These are phyloP conservation scores for Xylaria palmicola DNA, from an alignment of 495 filamentous ascomycete species.

Conservation along the genomic window DNA sequence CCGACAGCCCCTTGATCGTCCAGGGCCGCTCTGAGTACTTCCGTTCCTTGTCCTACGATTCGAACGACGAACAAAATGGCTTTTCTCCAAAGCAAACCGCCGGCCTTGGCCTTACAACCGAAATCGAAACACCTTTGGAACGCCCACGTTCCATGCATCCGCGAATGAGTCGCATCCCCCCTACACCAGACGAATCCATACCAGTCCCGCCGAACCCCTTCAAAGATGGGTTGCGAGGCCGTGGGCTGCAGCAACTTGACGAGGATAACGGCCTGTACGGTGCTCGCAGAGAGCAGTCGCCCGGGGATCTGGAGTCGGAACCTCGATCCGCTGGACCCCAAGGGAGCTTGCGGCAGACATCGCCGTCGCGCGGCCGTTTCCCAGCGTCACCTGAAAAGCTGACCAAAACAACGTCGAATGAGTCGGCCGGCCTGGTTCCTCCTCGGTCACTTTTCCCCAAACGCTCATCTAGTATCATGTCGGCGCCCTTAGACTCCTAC, in stretches of 20 bases:
- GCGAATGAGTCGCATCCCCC: conserved; percentile 63
- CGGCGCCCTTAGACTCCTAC: conserved; percentile 38
- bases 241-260: conserved; percentile 30
- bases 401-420: conserved; percentile 38
- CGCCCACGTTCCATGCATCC: conserved; percentile 74
- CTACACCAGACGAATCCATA: conserved; percentile 49
- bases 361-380: conserved; percentile 22
- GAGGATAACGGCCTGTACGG: conserved; percentile 35
- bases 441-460: conserved; percentile 46
- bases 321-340: conserved; percentile 3
- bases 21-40: conserved; percentile 72
- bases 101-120: conserved; percentile 51
- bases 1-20: conserved; percentile 66
- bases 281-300: conserved; percentile 45
- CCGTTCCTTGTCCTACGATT: conserved; percentile 55
- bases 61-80: conserved; percentile 39
- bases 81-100: conserved; percentile 28
- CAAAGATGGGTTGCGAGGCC: conserved; percentile 30
- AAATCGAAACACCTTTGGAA: conserved; percentile 52
- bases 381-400: conserved; percentile 40
- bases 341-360: conserved; percentile 18
- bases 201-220: conserved; percentile 41
- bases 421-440: conserved; percentile 39
- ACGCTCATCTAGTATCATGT: conserved; percentile 49
- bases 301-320: conserved; percentile 27